These are phyloP conservation scores for Neofusicoccum ribis DNA, from an alignment of 2,329 filamentous ascomycete genomes.

Conservation along the genomic window DNA sequence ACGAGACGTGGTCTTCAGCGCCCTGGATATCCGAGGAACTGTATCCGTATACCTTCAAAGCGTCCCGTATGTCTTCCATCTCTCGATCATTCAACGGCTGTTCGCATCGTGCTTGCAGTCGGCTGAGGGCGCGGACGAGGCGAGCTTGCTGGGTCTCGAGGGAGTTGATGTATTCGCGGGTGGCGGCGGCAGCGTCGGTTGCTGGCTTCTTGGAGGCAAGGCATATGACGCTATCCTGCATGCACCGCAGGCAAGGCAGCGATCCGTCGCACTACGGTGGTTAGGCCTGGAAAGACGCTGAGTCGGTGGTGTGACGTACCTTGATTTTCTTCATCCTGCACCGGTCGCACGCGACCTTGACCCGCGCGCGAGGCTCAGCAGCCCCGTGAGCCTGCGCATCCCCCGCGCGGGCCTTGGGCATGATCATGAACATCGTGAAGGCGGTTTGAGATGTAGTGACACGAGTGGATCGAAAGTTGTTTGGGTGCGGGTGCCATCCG, in stretches of 20 bases:
- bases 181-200: not conserved
- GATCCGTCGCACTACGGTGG: constrained; percentile 2
- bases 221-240: too few relatives aligned
- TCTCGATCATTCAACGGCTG: not conserved
- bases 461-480: too few relatives aligned
- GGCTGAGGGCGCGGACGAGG: not conserved
- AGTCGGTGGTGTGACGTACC: not conserved
- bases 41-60: not conserved
- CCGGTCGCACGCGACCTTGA: not conserved
- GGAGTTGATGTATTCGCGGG: not conserved
- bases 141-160: not conserved
- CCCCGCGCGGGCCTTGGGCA: too few relatives aligned
- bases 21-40: not conserved
- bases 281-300: not conserved
- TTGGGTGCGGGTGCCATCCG: too few relatives aligned
- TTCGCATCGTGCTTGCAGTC: not conserved
- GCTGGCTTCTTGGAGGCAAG: not conserved
- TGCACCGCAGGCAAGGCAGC: too few relatives aligned
- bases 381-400: too few relatives aligned
- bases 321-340: not conserved
- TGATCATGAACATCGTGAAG: too few relatives aligned
- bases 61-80: not conserved
- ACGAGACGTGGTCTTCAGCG: not conserved
- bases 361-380: not conserved
- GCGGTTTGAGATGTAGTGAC: too few relatives aligned